These are phyloP conservation scores for Beauveria asiatica DNA, from an alignment of 2,329 filamentous ascomycete species.

Conservation along the genomic window DNA sequence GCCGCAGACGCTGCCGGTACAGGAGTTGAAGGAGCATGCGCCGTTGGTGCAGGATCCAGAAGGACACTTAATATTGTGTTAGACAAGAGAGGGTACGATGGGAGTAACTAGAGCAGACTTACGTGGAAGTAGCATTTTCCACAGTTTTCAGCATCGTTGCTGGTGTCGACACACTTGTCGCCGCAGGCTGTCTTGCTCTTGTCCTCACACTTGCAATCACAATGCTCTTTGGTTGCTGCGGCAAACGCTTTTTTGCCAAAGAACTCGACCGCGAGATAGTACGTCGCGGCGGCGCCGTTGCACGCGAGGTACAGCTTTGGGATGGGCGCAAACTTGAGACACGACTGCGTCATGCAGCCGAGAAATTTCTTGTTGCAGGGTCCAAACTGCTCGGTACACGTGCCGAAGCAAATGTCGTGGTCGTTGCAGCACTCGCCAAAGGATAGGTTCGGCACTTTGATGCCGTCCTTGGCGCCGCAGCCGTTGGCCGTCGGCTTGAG, in stretches of 20 bases:
- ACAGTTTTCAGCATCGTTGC: constrained; percentile 5
- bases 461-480: constrained; percentile 8
- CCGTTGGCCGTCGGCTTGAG: constrained; percentile 3
- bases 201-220: constrained; percentile 6
- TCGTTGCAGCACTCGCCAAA: constrained; percentile 9
- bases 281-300: neutral
- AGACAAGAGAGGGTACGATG: neutral
- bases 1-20: neutral
- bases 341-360: constrained; percentile 4
- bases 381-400: constrained; percentile 4
- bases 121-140: constrained; percentile 6
- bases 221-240: neutral
- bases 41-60: constrained; percentile 6
- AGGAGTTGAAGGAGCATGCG: constrained; percentile 2
- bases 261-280: neutral
- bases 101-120: neutral
- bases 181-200: constrained; percentile 3
- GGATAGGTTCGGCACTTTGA: constrained; percentile 1
- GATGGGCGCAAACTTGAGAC: neutral
- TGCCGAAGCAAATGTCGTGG: constrained; percentile 7
- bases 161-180: constrained; percentile 6
- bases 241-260: neutral
- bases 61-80: neutral
- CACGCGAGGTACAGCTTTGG: neutral
- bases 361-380: constrained; percentile 3